Base-by-base conservation (phyloP, 768 basidiomycete species). In the Erythrobasidium yunnanense region DNA sequence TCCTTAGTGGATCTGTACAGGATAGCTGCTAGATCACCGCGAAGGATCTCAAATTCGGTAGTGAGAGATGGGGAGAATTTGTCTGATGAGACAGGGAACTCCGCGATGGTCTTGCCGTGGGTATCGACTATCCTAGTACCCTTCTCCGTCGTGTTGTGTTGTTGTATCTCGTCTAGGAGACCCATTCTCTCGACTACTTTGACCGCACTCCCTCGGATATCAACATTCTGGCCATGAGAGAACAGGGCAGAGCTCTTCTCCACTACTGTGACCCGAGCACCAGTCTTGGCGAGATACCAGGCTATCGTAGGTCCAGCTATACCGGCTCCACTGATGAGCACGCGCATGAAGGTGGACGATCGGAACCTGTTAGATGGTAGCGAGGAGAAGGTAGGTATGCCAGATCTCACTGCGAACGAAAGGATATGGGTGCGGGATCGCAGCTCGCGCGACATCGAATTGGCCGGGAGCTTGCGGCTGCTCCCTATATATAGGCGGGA, bases 231-330 rank as follows among this genome's bases (percentile, higher is more conserved):
- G 18, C 74, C 74, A 17, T 62, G 57, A 0, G 65, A 56, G 11
- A 70, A 47, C 1, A 74, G 52, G 11, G 18, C 42, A 2, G 65
- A 56, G 32, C 57, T 50, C 34, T 71, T 71, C 53, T 75, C 74
- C 17, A 75, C 62, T 27, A 75, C 51, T 11, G 73, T 74, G 22
- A 70, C 67, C 5, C 51, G 38, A 27, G 49, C 52, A 1, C 70
- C 71, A 17, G 51, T 33, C 46, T 62, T 65, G 32, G 67, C 46
- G 23, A 75, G 67, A 62, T 58, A 72, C 53, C 63, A 74, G 1
- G 74, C 74, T 5, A 70, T 13, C 13, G 71, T 65, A 23, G 73
- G 71, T n/a, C 74, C 74, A 23, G 74, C 74, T 25, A 75, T 73
- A 30, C 73, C 68, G 15, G 65, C 74, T 27, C 74, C 74, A 20